Conservation (phyloP, 2,329 filamentous ascomycete species). For the Trichoderma harzianum region DNA sequence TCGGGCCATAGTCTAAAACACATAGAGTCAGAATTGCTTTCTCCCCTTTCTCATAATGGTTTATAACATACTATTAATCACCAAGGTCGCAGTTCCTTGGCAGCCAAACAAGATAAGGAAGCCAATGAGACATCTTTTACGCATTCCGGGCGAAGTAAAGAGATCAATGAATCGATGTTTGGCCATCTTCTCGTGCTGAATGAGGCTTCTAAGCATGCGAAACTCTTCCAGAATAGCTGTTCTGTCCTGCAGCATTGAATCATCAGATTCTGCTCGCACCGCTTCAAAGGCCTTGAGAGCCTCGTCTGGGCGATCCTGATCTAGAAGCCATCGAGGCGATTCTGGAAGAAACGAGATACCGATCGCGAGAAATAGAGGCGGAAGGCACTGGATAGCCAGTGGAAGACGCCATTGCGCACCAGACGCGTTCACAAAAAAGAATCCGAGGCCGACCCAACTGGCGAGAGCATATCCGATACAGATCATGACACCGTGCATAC, state of each 20-base stretch:
- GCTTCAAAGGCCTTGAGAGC: background rate
- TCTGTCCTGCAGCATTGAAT: background rate
- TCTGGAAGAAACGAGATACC: background rate
- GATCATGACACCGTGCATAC: slow-evolving; percentile 7
- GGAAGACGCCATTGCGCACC: background rate
- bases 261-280: background rate
- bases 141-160: background rate
- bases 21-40: background rate
- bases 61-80: background rate
- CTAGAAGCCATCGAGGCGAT: background rate
- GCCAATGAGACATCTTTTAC: background rate
- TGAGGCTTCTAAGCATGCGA: background rate
- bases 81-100: background rate
- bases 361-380: background rate
- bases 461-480: background rate
- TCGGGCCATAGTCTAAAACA: background rate
- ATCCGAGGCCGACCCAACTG: background rate
- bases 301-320: background rate
- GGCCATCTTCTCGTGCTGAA: background rate
- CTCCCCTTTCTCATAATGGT: background rate
- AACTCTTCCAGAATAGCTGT: background rate
- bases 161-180: slow-evolving; percentile 1
- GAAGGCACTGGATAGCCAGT: background rate
- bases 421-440: background rate
- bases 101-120: background rate